Evolutionary conservation across 2,329 filamentous ascomycete genomes (phyloP), one percentile per base, ranked within the genome.

Genomic region (Trichoderma semiorbis): DNA sequence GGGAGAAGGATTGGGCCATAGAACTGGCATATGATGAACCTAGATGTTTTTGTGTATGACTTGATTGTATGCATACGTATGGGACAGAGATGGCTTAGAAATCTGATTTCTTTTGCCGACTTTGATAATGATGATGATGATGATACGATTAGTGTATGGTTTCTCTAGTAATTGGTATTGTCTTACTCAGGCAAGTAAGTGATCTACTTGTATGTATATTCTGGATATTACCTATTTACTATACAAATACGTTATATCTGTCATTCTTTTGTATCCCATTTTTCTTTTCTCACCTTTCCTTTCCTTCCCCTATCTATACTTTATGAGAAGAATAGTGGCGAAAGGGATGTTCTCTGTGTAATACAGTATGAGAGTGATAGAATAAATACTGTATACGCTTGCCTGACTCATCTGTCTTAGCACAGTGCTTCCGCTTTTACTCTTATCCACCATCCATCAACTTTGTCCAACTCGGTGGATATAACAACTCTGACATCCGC

Each of bases 341-440:
- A 7, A 12, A 7, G 11, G 1, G 21, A 12, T 24, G 10, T 7
- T 24, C 47, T 21, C 24, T 7, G 21, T 12, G 21, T 14, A 2
- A 14, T 24, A 53, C 50, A 50, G 71, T 72, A 26, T 32, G 7
- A 1, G 6, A n/a, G 16, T 5, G 4, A 1, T 16, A 7, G 0
- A 3, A 11, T 21, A 24, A 39, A 24, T n/a, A 58, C 64, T 8
- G 64, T 62, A 36, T 16, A 24, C 36, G 18, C 3, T 12, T 3
- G 11, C 18, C 8, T 47, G 14, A 50, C 12, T 36, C 12, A 36
- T 32, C 1, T 16, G n/a, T 11, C 21, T 58, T n/a, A 16, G 10
- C 57, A 73, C 69, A 73, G 69, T 72, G 71, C 67, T 72, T 72
- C 72, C 69, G 68, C 43, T 34, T n/a, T 60, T 60, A 3, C 10